Evolutionary conservation across 306 rosid species (phyloP).

Genomic region (Canavalia ensiformis): DNA sequence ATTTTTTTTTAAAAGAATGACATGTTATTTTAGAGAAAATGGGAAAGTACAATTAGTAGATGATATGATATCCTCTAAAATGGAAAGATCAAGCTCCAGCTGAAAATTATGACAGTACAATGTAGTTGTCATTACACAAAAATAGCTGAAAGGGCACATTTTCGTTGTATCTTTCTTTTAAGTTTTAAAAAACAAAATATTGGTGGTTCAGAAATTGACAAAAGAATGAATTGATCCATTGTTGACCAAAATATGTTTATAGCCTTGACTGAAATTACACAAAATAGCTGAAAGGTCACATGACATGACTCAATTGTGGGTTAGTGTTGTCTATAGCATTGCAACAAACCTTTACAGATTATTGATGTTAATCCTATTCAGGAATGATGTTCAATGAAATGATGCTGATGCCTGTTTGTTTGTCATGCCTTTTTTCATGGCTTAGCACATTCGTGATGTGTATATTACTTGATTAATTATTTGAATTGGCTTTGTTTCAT

Average conservation of each 20-base stretch:
- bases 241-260: not conserved
- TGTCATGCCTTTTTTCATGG: not conserved
- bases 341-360: not conserved
- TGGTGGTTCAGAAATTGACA: not conserved
- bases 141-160: not conserved
- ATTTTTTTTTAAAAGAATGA: not conserved
- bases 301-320: constrained; percentile 1
- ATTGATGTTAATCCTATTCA: not conserved
- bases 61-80: constrained; percentile 20
- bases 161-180: not conserved
- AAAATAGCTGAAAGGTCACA: not conserved
- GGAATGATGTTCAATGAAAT: not conserved
- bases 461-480: not conserved
- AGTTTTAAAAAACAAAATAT: not conserved
- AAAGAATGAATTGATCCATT: constrained; percentile 5
- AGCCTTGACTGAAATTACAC: not conserved
- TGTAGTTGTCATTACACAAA: not conserved
- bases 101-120: not conserved
- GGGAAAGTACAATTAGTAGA: constrained; percentile 8
- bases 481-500: not conserved
- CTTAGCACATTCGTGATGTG: constrained; percentile 14
- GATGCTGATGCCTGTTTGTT: not conserved
- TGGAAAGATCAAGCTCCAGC: not conserved
- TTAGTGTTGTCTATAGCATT: not conserved
- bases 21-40: not conserved